Evolutionary conservation across 2,329 filamentous ascomycete genomes (phyloP), one percentile per base, ranked within the genome.

Genomic region (Venturia oleaginea): DNA sequence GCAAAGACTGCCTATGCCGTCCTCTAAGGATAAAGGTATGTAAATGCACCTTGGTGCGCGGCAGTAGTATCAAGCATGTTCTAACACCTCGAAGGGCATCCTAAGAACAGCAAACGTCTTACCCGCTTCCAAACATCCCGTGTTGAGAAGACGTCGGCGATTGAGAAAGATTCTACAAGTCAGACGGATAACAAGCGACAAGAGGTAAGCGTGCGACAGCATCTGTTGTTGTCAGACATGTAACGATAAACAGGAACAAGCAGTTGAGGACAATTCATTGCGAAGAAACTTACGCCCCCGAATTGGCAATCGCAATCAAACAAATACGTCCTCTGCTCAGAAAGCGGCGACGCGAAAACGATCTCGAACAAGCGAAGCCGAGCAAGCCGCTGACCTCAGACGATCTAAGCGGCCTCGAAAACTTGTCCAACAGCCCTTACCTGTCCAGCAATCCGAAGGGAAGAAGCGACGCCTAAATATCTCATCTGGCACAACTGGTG

Each of bases 11-110:
- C 62, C 38, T 64, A 61, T 64, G 63, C 63, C 57, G 43, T 61
- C 63, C 55, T 61, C 42, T 30, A 27, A 64, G 63, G 40, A 61
- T 61, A 46, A 62, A 62, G 42, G 54, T 64, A 62, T 64, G 57
- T 64, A 59, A 64, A 61, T 64, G 34, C 57, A 57, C 17, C 62
- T 63, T 63, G 63, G 19, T 64, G 63, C 43, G 27, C 43, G 22
- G 11, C 63, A 38, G 7, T 38, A 40, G 38, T 62, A 54, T 48
- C 19, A 54, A 67, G 64, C 61, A 65, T 64, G 51, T 67, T 37
- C 65, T 67, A 64, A 67, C n/a, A 64, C 61, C 65, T 66, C 59
- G 40, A 67, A 67, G 66, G 7, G 63, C 57, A 64, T 64, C 57
- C 30, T 46, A 61, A 27, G 19, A 61, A 64, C 54, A 11, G 38